Evolutionary conservation across 371 early-diverging fungal genomes (phyloP).

Genomic region (Dentiscutata heterogama): DNA sequence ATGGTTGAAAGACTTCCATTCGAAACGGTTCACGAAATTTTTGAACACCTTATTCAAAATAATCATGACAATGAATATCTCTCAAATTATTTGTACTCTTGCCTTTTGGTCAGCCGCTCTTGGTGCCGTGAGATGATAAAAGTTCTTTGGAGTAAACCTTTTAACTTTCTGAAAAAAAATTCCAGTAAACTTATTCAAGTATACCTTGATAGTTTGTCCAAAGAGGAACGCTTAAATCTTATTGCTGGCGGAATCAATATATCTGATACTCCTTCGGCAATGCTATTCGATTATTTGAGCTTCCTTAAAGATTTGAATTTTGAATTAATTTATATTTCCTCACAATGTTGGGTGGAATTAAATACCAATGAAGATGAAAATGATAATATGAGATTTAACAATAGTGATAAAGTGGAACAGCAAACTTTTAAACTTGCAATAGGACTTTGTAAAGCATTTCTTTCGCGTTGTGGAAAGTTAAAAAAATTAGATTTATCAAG

Average conservation of each 20-base stretch:
- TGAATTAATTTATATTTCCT: not conserved
- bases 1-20: not conserved
- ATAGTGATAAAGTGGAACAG: not conserved
- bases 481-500: not conserved
- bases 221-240: not conserved
- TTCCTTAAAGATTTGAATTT: not conserved
- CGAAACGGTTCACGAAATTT: not conserved
- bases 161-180: not conserved
- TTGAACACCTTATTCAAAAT: not conserved
- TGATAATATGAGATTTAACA: not conserved
- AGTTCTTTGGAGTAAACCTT: conserved; percentile 1
- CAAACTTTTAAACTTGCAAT: not conserved
- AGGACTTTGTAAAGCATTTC: not conserved
- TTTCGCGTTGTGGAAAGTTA: not conserved
- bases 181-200: not conserved
- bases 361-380: not conserved
- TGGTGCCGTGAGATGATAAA: not conserved
- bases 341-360: not conserved
- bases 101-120: not conserved
- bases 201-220: not conserved
- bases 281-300: not conserved
- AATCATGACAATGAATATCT: not conserved
- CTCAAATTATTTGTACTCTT: not conserved
- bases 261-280: not conserved
- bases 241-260: not conserved